phyloP scores from a whole-genome alignment of 768 basidiomycete species.

The Pleurotus citrinopileatus region DNA sequence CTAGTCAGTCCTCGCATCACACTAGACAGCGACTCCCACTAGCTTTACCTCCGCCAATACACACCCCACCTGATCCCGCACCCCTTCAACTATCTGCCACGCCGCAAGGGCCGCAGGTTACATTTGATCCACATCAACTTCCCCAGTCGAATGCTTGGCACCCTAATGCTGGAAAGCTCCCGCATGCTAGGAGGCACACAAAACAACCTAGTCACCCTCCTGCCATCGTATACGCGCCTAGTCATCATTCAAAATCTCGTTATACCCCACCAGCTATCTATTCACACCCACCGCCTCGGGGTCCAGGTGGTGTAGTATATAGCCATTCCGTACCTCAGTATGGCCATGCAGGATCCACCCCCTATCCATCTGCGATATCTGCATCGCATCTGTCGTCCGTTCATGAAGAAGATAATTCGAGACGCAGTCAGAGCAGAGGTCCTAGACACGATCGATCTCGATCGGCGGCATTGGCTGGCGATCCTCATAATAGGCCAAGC shows the following conservation, averaged over 20 bases:
- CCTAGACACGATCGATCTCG: constrained; percentile 24
- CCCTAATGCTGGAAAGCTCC: constrained; percentile 18
- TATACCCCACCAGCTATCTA: constrained; percentile 62
- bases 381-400: constrained; percentile 32
- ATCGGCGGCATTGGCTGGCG: constrained; percentile 18
- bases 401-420: constrained; percentile 32
- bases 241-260: constrained; percentile 43
- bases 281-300: constrained; percentile 49
- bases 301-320: constrained; percentile 62
- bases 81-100: constrained; percentile 24
- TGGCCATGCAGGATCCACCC: constrained; percentile 37
- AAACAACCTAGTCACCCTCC: constrained; percentile 45
- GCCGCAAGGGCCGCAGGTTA: constrained; percentile 37
- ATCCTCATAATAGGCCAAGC: constrained; percentile 15
- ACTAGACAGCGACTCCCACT: constrained; percentile 22
- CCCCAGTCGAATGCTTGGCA: constrained; percentile 33
- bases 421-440: constrained; percentile 20
- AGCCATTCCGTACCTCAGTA: constrained; percentile 65
- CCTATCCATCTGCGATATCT: constrained; percentile 36
- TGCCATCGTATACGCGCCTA: constrained; percentile 57
- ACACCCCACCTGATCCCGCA: constrained; percentile 29
- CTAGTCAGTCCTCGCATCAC: constrained; percentile 24
- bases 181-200: constrained; percentile 18
- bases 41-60: constrained; percentile 20
- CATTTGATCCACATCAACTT: constrained; percentile 30